Conservation (phyloP, 345 rosid genomes). For the Excoecaria cochinchinensis region DNA sequence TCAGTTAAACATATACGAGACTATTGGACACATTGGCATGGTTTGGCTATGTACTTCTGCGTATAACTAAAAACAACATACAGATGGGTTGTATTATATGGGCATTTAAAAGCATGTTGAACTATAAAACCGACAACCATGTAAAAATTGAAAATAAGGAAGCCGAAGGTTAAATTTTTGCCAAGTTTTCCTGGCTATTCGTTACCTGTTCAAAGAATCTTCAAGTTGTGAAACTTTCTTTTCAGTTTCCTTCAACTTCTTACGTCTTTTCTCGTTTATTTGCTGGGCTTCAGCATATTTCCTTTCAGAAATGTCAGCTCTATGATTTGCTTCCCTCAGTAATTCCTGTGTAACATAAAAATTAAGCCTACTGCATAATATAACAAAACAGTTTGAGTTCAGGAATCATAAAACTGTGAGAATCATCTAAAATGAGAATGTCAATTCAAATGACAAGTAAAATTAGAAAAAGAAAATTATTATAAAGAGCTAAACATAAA, state of each 20-base stretch:
- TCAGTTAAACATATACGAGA: conserved; percentile 46
- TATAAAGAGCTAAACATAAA: not conserved
- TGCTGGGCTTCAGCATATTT: conserved; percentile 58
- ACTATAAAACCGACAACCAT: not conserved
- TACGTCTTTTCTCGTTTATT: conserved; percentile 61
- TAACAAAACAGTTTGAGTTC: conserved; percentile 1
- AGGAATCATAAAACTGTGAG: not conserved
- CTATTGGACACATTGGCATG: conserved; percentile 8
- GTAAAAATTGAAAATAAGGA: not conserved
- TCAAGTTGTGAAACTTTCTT: conserved; percentile 71
- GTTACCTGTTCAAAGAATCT: conserved; percentile 78
- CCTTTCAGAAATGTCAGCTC: conserved; percentile 74
- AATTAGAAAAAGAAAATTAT: no score
- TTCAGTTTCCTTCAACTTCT: conserved; percentile 76
- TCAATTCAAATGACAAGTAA: not conserved
- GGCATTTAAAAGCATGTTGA: conserved; percentile 2
- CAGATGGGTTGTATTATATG: not conserved
- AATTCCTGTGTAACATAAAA: conserved; percentile 40
- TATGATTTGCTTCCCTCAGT: conserved; percentile 58
- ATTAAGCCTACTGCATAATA: not conserved
- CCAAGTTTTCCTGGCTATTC: conserved; percentile 20
- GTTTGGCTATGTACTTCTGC: not conserved
- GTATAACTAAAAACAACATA: conserved; percentile 5
- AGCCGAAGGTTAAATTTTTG: not conserved
- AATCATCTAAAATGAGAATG: not conserved